Base-by-base conservation (phyloP, 495 filamentous ascomycete species). In the Parathielavia hyrcaniae region DNA sequence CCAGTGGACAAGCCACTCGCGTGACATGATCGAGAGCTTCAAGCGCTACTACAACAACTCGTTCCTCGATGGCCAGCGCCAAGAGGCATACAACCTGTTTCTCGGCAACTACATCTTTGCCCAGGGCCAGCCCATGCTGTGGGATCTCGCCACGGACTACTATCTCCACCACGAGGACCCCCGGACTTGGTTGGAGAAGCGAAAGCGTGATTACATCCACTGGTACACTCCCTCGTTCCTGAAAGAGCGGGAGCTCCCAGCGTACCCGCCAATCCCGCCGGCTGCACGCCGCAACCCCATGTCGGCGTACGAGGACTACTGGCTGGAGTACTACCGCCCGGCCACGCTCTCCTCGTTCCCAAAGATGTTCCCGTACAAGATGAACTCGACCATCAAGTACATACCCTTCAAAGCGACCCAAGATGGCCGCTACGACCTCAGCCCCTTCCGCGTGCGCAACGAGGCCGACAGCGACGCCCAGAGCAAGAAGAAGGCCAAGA, bases 21-120 rank as follows among this genome's bases (percentile, higher is more conserved):
- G 93, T 44, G 93, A 98, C 69, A 98, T 98, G 93, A 89, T 98
- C 11, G 93, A 98, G 71, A 95, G 89, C 70, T 97, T 98, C 77
- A 98, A 97, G 69, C 84, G 93, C 34, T 98, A 97, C 73, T 98
- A 98, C 73, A 95, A 97, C 70, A 98, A 98, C 69, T 96, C 91
- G 0, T 98, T 98, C 72, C 79, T 97, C 10, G 93, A 98, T 70
- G 88, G 88, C 19, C 93, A 97, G 67, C 83, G 93, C 43, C 93
- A 98, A 73, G 93, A 98, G 68, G 93, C 95, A 0, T 97, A 97
- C 69, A 98, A 98, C 59, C 82, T 98, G 20, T 98, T 98, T 64
- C 83, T 98, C 14, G 93, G 93, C 8, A 97, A 97, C 66, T 98
- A 97, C 71, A 93, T 89, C 45, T 97, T 87, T 64, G 74, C 82